A percentile compares a stretch with the other conserved stretches of the same genome.
phyloP scores from a whole-genome alignment of 2,329 filamentous ascomycete species.

The Penicillium frequentans region DNA sequence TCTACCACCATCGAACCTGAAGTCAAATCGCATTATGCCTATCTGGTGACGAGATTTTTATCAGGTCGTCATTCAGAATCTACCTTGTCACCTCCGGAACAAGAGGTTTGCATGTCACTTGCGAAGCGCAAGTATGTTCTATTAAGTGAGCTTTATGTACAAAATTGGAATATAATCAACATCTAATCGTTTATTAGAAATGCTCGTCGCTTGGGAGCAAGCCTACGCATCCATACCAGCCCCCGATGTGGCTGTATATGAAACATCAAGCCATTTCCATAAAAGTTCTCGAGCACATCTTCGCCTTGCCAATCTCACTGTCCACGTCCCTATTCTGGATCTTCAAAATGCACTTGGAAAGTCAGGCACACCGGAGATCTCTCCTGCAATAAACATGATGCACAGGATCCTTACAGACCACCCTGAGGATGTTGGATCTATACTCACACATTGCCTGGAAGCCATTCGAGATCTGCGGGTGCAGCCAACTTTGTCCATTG shows the following conservation, averaged over 20 bases:
- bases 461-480: background rate
- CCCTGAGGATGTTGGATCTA: background rate
- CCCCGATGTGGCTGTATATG: background rate
- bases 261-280: background rate
- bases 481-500: background rate
- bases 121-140: background rate
- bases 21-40: background rate
- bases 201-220: background rate
- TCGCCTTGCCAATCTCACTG: background rate
- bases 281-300: background rate
- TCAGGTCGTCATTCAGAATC: background rate
- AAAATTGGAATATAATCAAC: background rate
- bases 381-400: background rate
- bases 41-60: background rate
- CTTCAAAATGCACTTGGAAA: constrained; percentile 6
- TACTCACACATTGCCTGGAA: background rate
- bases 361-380: background rate
- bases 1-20: background rate
- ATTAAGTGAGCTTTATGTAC: background rate
- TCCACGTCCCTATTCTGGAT: constrained; percentile 1
- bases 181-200: background rate
- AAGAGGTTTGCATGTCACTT: background rate
- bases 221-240: background rate
- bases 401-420: background rate
- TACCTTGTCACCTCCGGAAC: background rate